Evolutionary conservation across 1,284 basidiomycete genomes (phyloP).

Genomic region (Ustilago loliicola): DNA sequence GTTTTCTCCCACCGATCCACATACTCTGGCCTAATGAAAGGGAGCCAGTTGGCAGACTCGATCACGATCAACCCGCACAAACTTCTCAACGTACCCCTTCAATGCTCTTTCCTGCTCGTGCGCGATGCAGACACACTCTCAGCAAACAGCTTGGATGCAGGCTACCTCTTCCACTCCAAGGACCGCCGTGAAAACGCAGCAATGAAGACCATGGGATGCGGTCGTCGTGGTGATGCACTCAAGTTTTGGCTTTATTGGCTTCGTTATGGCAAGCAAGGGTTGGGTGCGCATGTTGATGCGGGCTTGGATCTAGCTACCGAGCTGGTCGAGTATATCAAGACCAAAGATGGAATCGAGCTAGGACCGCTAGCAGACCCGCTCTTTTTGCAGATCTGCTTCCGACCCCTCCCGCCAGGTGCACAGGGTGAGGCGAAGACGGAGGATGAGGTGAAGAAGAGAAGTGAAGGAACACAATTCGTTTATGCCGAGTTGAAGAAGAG

Average conservation of each 20-base stretch:
- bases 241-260: conserved; percentile 72
- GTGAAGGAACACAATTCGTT: conserved; percentile 35
- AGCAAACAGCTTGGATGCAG: conserved; percentile 71
- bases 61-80: conserved; percentile 72
- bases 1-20: conserved; percentile 63
- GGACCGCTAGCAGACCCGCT: conserved; percentile 58
- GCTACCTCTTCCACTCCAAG: conserved; percentile 71
- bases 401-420: conserved; percentile 33
- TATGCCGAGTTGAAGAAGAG: conserved; percentile 43
- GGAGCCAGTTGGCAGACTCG: conserved; percentile 67
- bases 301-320: conserved; percentile 52
- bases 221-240: conserved; percentile 71
- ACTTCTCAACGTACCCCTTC: conserved; percentile 71
- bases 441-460: conserved; percentile 24
- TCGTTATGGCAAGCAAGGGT: conserved; percentile 68
- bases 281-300: conserved; percentile 64
- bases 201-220: conserved; percentile 70
- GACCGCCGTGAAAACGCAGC: conserved; percentile 52
- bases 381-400: conserved; percentile 66
- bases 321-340: conserved; percentile 49
- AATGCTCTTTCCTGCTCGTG: conserved; percentile 71
- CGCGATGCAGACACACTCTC: conserved; percentile 64
- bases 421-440: neutral
- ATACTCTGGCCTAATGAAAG: conserved; percentile 57
- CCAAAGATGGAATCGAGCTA: conserved; percentile 50